Evolutionary conservation across 495 filamentous ascomycete genomes (phyloP).

Genomic region (Penicillium bovifimosum): DNA sequence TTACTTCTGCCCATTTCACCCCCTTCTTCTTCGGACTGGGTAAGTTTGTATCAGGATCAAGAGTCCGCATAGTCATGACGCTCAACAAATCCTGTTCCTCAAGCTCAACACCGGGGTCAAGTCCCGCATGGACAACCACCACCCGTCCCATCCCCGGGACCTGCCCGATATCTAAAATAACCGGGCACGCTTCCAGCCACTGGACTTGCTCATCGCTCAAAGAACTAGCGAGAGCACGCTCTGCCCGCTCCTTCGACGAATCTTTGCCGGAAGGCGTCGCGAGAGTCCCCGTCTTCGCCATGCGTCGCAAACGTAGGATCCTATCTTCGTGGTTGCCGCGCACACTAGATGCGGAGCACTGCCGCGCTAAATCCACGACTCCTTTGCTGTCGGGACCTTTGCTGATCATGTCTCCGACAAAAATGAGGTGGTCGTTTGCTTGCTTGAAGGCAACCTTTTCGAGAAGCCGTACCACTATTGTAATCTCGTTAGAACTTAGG

Average conservation of each 20-base stretch:
- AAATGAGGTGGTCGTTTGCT: conserved; percentile 66
- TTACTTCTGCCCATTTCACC: conserved; percentile 61
- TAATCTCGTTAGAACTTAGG: neutral
- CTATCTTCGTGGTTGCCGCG: conserved; percentile 93
- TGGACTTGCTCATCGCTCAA: conserved; percentile 55
- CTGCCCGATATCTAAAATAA: conserved; percentile 65
- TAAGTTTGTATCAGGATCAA: conserved; percentile 56
- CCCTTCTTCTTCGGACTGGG: conserved; percentile 55
- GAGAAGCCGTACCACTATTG: conserved; percentile 58
- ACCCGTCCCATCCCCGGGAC: conserved; percentile 55
- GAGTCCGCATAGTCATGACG: conserved; percentile 88
- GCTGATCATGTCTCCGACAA: conserved; percentile 78
- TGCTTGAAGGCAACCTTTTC: conserved; percentile 58
- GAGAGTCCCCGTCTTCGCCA: conserved; percentile 21
- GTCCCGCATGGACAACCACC: conserved; percentile 76
- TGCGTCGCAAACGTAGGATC: conserved; percentile 52
- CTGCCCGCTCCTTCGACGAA: conserved; percentile 25
- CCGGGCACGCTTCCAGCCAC: conserved; percentile 67
- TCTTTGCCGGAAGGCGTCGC: conserved; percentile 9
- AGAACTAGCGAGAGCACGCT: conserved; percentile 44
- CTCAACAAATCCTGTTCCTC: conserved; percentile 71
- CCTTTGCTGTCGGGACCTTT: conserved; percentile 82
- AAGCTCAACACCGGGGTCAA: conserved; percentile 67
- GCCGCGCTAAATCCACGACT: conserved; percentile 68
- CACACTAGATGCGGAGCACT: conserved; percentile 67